These are phyloP conservation scores for Pleoardoris graminearum DNA, from an alignment of 2,329 filamentous ascomycete genomes.

Conservation along the genomic window DNA sequence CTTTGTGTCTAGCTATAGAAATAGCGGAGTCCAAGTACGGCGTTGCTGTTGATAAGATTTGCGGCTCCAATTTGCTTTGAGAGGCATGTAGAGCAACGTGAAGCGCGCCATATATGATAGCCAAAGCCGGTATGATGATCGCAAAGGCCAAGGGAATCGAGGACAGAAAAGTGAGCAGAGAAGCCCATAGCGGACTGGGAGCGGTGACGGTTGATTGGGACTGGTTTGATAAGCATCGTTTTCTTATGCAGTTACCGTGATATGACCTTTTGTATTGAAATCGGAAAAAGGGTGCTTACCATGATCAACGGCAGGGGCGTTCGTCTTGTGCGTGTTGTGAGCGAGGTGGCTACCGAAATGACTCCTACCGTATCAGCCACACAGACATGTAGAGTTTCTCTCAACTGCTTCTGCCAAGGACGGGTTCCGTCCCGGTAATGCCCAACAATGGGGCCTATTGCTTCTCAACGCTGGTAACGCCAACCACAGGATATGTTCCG, in stretches of 20 bases:
- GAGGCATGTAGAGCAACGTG: constrained; percentile 13
- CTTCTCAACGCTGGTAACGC: too few relatives aligned
- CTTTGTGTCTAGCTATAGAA: constrained; percentile 20
- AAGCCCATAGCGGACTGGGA: neutral
- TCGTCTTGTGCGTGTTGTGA: too few relatives aligned
- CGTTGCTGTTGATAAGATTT: constrained; percentile 10
- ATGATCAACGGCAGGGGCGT: too few relatives aligned
- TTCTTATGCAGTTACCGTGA: neutral
- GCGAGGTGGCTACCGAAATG: too few relatives aligned
- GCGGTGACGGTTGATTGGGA: neutral
- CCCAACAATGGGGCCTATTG: too few relatives aligned
- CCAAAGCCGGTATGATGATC: neutral
- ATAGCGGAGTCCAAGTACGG: constrained; percentile 24
- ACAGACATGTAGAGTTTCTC: too few relatives aligned
- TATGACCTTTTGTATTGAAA: too few relatives aligned
- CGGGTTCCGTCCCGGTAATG: too few relatives aligned
- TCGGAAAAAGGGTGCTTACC: too few relatives aligned
- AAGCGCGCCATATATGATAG: constrained; percentile 8
- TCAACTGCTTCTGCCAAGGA: too few relatives aligned
- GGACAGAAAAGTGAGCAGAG: neutral
- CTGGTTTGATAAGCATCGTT: neutral
- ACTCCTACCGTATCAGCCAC: too few relatives aligned
- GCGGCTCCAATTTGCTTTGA: constrained; percentile 23
- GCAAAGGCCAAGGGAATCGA: neutral
- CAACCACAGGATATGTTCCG: too few relatives aligned